These are phyloP conservation scores for Sequoia sempervirens DNA, from an alignment of 75 land plant genomes.

Conservation along the genomic window DNA sequence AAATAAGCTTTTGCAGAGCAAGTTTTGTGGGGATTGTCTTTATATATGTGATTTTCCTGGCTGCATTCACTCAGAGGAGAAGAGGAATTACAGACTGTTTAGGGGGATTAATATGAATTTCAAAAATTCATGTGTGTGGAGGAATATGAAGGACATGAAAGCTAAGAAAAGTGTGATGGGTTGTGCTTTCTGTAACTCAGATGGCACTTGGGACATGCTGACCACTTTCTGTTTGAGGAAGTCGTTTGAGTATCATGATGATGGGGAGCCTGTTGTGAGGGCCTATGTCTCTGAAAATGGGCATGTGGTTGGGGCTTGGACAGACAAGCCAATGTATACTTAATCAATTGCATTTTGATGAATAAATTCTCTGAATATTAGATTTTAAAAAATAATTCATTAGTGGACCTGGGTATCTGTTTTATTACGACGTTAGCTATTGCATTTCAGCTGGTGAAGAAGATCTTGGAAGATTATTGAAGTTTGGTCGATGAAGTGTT, in stretches of 20 bases:
- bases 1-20: too few species aligned
- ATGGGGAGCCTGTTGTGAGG: conserved; percentile 89
- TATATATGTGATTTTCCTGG: conserved; percentile 96
- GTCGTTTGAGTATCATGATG: conserved; percentile 78
- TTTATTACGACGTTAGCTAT: neutral
- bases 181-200: conserved; percentile 65
- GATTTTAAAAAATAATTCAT: too few species aligned
- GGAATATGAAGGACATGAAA: conserved; percentile 66
- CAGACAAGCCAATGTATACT: too few species aligned
- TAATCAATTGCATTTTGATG: too few species aligned
- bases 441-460: neutral
- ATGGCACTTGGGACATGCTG: conserved; percentile 71
- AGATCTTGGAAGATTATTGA: neutral
- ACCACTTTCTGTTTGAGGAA: conserved; percentile 75
- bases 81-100: conserved; percentile 76
- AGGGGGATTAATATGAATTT: conserved; percentile 81
- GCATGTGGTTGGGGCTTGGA: conserved; percentile 88
- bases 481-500: neutral
- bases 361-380: too few species aligned
- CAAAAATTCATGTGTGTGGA: conserved; percentile 71
- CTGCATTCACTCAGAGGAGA: conserved; percentile 73
- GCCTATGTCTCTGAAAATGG: conserved; percentile 95
- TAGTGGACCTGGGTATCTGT: neutral
- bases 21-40: too few species aligned
- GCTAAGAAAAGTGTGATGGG: conserved; percentile 42